Evolutionary conservation across 2,329 filamentous ascomycete species (phyloP).

Genomic region (Claviceps capensis): DNA sequence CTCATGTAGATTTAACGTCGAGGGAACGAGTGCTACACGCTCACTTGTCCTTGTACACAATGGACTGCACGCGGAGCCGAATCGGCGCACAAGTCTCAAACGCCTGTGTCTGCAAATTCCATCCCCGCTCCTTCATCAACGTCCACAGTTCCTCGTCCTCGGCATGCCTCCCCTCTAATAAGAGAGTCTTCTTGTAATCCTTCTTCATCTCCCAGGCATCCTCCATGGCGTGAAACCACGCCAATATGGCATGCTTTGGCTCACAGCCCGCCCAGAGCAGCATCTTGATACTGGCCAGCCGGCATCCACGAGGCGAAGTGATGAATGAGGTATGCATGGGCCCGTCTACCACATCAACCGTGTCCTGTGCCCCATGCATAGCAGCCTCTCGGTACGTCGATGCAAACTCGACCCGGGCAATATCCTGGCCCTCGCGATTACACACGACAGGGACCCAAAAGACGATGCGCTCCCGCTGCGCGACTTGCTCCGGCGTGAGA

Average conservation of each 20-base stretch:
- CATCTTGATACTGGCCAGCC: conserved; percentile 18
- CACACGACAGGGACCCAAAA: conserved; percentile 21
- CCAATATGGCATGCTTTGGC: conserved; percentile 17
- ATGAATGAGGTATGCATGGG: conserved; percentile 17
- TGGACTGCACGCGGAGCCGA: conserved; percentile 14
- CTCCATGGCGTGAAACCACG: conserved; percentile 25
- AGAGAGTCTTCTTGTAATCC: conserved; percentile 10
- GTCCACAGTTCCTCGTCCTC: conserved; percentile 15
- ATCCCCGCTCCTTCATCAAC: conserved; percentile 16
- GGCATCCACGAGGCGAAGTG: conserved; percentile 10
- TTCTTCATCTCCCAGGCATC: conserved; percentile 20
- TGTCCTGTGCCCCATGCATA: conserved; percentile 6
- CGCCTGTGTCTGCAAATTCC: conserved; percentile 21
- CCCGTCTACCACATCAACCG: conserved; percentile 17
- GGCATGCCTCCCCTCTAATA: not conserved
- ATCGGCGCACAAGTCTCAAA: conserved; percentile 24
- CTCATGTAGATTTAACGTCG: no score
- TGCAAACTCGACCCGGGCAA: conserved; percentile 27
- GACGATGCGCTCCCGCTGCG: conserved; percentile 51
- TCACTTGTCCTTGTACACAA: conserved; percentile 15
- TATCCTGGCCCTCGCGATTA: conserved; percentile 14
- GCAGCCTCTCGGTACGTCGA: conserved; percentile 26
- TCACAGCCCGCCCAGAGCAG: conserved; percentile 19
- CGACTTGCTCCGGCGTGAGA: conserved; percentile 52
- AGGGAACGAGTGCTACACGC: not conserved